Base-by-base conservation (phyloP, 2,329 filamentous ascomycete genomes). In the Periconia sp. region DNA sequence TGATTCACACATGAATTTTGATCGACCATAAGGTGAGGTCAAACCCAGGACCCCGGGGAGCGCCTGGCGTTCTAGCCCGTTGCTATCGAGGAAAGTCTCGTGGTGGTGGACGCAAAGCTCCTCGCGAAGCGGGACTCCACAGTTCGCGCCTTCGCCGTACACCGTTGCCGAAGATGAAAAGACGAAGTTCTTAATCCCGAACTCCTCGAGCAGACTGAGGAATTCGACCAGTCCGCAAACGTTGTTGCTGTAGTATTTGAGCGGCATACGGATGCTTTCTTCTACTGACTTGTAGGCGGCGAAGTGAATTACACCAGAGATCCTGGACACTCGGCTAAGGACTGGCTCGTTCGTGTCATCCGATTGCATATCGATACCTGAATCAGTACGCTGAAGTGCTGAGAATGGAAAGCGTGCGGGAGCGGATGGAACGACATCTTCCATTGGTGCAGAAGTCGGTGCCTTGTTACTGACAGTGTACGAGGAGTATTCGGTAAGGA, bases 141-240 rank as follows among this genome's bases (percentile, higher is more conserved):
- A 64, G 28, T 68, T 69, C 4, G 68, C 62, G 15, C 58, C 57
- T 46, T 71, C 67, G 4, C 84, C 84, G 54, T 87, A 87, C 1
- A 87, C 84, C 0, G 83, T 85, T 6, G 84, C 84, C 0, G 83
- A 86, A 0, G 82, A 86, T 1, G 82, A 85, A 61, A 87, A 87
- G 46, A 87, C 82, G 48, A 87, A 81, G 28, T 79, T 84, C 55
- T 82, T 84, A 66, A 87, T 83, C 23, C 77, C 73, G 56, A 81
- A 82, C 46, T 82, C 75, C 37, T 78, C 77, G 32, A 87, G 74
- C 4, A 79, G 72, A 13, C 74, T 67, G 21, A 84, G 74, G 43
- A 87, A 78, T 45, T 83, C 75, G 34, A 87, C 73, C 4, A 87
- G 70, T 0, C 84, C 84, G 54, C 78, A 79, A 22, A 87, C 82